Evolutionary conservation across 495 filamentous ascomycete species (phyloP).

Genomic region (Xylaria palmicola): DNA sequence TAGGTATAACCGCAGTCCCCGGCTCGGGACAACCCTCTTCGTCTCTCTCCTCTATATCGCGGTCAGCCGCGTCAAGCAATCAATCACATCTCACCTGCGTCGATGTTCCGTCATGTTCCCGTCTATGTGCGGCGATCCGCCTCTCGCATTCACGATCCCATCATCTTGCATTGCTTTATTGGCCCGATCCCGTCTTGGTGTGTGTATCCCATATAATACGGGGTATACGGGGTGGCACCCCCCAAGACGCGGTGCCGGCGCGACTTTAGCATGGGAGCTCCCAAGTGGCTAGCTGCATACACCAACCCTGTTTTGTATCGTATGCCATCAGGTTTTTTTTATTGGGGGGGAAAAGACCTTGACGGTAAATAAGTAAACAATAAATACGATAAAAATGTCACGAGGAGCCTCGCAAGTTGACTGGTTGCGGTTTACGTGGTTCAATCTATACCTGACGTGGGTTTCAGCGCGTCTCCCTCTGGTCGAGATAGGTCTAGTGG

Average conservation of each 20-base stretch:
- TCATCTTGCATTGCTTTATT: conserved; percentile 16
- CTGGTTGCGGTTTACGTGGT: conserved; percentile 2
- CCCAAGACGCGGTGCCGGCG: background rate
- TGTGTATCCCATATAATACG: background rate
- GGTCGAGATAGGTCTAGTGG: background rate
- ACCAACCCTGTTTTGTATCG: background rate
- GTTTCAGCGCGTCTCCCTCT: background rate
- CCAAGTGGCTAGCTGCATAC: background rate
- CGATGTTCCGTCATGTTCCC: background rate
- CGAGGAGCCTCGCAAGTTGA: background rate
- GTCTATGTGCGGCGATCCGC: conserved; percentile 1
- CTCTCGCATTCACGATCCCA: conserved; percentile 10
- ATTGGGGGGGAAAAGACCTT: no score
- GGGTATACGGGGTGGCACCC: no score
- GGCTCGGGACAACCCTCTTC: no score
- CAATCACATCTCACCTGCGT: background rate
- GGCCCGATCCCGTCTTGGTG: background rate
- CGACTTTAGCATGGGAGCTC: background rate
- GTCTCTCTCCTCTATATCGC: background rate
- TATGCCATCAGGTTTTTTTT: background rate
- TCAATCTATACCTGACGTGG: background rate
- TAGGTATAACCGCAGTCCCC: no score
- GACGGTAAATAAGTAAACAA: no score
- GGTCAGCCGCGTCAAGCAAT: background rate
- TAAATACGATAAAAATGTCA: no score